phyloP scores from a whole-genome alignment of 2,329 filamentous ascomycete species.

The Penicillium freii region DNA sequence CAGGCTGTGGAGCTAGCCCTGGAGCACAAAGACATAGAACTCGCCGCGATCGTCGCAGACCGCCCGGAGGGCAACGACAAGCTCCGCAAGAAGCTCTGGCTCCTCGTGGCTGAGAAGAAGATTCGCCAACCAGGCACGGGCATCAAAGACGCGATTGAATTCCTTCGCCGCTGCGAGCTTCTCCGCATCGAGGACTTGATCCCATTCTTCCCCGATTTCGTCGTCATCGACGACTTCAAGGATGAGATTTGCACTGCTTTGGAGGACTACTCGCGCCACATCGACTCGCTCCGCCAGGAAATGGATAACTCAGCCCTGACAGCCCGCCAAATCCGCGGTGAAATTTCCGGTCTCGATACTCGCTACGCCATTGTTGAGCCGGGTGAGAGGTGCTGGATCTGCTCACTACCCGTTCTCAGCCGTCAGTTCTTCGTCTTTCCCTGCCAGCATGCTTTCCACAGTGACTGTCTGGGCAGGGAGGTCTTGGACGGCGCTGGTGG shows the following conservation, averaged over 20 bases:
- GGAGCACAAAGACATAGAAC: conserved; percentile 82
- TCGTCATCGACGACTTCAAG: conserved; percentile 98
- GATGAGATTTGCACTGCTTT: conserved; percentile 93
- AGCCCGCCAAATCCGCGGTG: conserved; percentile 83
- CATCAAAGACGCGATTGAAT: conserved; percentile 91
- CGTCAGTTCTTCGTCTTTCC: conserved; percentile 98
- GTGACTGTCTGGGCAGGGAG: conserved; percentile 83
- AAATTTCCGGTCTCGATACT: conserved; percentile 80
- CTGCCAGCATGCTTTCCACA: conserved; percentile 96
- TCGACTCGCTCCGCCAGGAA: conserved; percentile 81
- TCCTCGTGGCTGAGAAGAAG: conserved; percentile 90
- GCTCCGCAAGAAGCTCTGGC: conserved; percentile 90
- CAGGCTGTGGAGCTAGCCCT: conserved; percentile 91
- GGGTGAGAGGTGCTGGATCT: conserved; percentile 89
- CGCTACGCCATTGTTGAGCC: conserved; percentile 96
- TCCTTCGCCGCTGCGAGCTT: conserved; percentile 85
- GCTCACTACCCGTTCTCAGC: conserved; percentile 78
- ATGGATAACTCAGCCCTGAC: conserved; percentile 95
- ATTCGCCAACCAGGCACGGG: conserved; percentile 76
- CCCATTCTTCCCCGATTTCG: conserved; percentile 97
- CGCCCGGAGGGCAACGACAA: conserved; percentile 71
- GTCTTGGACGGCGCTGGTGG: conserved; percentile 80
- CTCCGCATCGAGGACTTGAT: conserved; percentile 95
- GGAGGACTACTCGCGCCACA: conserved; percentile 88
- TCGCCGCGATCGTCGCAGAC: conserved; percentile 86